phyloP scores from a whole-genome alignment of 257 asterid species.

The Fraxinus cuspidata region DNA sequence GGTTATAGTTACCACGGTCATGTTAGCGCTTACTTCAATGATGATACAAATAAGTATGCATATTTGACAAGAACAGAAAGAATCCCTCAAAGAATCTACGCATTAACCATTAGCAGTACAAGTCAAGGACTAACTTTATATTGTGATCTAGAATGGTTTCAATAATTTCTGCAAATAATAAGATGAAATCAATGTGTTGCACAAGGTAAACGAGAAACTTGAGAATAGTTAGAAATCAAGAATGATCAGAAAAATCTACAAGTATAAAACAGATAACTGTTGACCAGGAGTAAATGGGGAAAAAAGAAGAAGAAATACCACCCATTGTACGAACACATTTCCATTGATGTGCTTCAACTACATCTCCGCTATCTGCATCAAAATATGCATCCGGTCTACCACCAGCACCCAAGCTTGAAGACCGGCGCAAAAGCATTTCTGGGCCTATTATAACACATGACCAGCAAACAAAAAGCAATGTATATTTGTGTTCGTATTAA shows the following conservation, averaged over 20 bases:
- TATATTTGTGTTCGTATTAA: neutral
- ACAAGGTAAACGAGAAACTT: neutral
- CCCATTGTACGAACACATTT: conserved; percentile 86
- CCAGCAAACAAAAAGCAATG: conserved; percentile 26
- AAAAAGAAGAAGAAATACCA: conserved; percentile 46
- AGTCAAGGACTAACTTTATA: neutral
- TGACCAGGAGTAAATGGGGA: neutral
- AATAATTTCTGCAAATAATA: conserved; percentile 8
- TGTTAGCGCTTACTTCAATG: neutral
- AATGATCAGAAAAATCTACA: conserved; percentile 6
- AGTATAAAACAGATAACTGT: neutral
- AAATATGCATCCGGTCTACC: conserved; percentile 45
- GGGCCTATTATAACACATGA: conserved; percentile 63
- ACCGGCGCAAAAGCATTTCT: conserved; percentile 75
- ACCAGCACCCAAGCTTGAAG: conserved; percentile 55
- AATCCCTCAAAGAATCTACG: conserved; percentile 16
- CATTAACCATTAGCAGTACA: conserved; percentile 6
- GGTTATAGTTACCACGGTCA: neutral
- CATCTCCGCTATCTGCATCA: conserved; percentile 83
- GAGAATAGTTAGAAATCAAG: conserved; percentile 10
- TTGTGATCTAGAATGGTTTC: neutral
- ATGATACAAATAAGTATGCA: conserved; percentile 9
- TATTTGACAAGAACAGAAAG: conserved; percentile 13
- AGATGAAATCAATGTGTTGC: neutral
- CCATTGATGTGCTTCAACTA: conserved; percentile 87